A percentile compares a stretch with the other conserved stretches of the same genome.
Conservation (phyloP, 148 eudicot genomes). For the Agrostemma githago region DNA sequence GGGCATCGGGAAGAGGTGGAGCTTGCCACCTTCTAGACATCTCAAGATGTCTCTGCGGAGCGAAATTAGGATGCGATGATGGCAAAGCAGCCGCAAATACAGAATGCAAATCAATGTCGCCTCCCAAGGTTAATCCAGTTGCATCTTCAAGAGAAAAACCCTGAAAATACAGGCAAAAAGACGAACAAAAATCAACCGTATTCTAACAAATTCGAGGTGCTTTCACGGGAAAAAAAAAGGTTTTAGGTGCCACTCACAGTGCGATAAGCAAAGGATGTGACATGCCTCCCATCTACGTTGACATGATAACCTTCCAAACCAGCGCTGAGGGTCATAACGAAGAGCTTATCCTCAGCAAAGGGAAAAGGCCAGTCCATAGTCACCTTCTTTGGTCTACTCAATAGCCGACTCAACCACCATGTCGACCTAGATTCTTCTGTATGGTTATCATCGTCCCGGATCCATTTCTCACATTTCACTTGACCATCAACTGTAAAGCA, state of each 20-base stretch:
- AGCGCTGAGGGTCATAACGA: slow-evolving; percentile 73
- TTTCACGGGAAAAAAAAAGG: background rate
- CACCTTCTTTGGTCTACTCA: slow-evolving; percentile 65
- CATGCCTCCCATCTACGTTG: slow-evolving; percentile 76
- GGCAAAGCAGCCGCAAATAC: slow-evolving; percentile 81
- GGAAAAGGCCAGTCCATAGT: slow-evolving; percentile 84
- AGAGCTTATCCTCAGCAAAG: slow-evolving; percentile 69
- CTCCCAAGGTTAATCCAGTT: slow-evolving; percentile 71
- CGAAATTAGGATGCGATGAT: slow-evolving; percentile 74
- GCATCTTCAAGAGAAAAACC: slow-evolving; percentile 90
- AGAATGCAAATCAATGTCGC: slow-evolving; percentile 73
- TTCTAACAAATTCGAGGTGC: background rate
- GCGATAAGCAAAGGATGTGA: slow-evolving; percentile 84
- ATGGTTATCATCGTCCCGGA: slow-evolving; percentile 58
- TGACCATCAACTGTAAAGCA: slow-evolving; percentile 56
- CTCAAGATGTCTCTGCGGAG: slow-evolving; percentile 72
- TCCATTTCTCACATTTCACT: slow-evolving; percentile 80
- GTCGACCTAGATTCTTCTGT: slow-evolving; percentile 57
- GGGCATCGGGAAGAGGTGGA: slow-evolving; percentile 55
- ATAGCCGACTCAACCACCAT: slow-evolving; percentile 73
- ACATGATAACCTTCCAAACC: slow-evolving; percentile 87
- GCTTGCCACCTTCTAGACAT: slow-evolving; percentile 67
- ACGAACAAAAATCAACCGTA: background rate
- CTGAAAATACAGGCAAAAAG: slow-evolving; percentile 32
- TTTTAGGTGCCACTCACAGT: slow-evolving; percentile 50